Conservation (phyloP, 176 grass and related monocot genomes). For the Oryza brachyantha region DNA sequence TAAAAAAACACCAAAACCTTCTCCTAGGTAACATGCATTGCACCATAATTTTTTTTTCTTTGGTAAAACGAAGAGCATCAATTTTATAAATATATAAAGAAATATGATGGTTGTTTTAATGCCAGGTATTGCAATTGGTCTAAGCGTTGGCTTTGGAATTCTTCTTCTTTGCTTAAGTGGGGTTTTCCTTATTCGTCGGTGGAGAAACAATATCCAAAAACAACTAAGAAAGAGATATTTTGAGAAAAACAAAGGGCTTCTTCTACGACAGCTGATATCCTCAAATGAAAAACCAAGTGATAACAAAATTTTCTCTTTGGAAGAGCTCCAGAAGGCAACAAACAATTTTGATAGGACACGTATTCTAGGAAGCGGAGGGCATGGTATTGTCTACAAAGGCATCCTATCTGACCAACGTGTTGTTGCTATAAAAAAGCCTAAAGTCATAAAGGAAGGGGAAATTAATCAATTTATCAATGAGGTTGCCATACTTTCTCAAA, state of each 20-base stretch:
- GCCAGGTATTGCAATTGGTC: not conserved
- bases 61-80: no score
- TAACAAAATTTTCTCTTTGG: not conserved
- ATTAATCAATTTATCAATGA: not conserved
- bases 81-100: no score
- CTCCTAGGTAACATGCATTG: not conserved
- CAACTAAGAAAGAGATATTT: not conserved
- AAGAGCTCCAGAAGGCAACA: not conserved
- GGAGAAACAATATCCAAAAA: not conserved
- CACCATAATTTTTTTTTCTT: not conserved
- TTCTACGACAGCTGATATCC: not conserved
- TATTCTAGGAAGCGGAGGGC: not conserved
- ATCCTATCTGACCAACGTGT: not conserved
- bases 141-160: not conserved
- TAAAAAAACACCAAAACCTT: not conserved
- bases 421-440: not conserved
- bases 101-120: no score
- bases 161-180: not conserved
- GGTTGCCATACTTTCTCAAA: not conserved
- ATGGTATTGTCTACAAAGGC: not conserved
- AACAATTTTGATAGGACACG: not conserved
- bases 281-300: not conserved
- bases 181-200: not conserved
- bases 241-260: not conserved
- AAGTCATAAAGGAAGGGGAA: not conserved